Percentiles rank a stretch among this genome's conserved stretches.
These are phyloP conservation scores for Spinellus fusiger DNA, from an alignment of 192 early-diverging fungal species.

Conservation along the genomic window DNA sequence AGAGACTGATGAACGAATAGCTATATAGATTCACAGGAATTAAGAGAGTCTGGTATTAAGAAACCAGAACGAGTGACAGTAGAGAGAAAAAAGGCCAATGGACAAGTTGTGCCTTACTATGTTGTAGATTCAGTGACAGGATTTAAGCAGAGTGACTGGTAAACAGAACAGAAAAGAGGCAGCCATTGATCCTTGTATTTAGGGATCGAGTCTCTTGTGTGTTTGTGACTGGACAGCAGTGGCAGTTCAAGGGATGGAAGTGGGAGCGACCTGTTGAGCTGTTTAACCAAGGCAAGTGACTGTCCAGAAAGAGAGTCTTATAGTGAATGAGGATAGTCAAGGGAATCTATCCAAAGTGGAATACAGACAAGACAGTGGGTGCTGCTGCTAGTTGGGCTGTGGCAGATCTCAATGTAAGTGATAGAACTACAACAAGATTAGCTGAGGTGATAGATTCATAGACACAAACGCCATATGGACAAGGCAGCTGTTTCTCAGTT, in stretches of 20 bases:
- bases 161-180: neutral
- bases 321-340: conserved; percentile 30
- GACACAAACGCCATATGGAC: conserved; percentile 50
- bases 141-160: conserved; percentile 74
- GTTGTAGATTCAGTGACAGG: conserved; percentile 74
- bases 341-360: conserved; percentile 58
- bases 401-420: conserved; percentile 42
- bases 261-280: conserved; percentile 79
- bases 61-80: conserved; percentile 64
- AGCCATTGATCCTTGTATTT: neutral
- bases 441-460: conserved; percentile 39
- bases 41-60: conserved; percentile 53
- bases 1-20: conserved; percentile 19
- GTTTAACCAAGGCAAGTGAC: conserved; percentile 55
- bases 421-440: neutral
- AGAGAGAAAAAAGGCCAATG: conserved; percentile 53
- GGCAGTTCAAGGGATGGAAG: conserved; percentile 94
- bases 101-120: conserved; percentile 58
- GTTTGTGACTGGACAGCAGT: conserved; percentile 83
- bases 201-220: conserved; percentile 80
- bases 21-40: conserved; percentile 58
- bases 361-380: conserved; percentile 37
- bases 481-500: conserved; percentile 47
- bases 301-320: neutral
- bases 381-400: conserved; percentile 46